Evolutionary conservation across 345 rosid genomes (phyloP).

Genomic region (Acer saccharum): DNA sequence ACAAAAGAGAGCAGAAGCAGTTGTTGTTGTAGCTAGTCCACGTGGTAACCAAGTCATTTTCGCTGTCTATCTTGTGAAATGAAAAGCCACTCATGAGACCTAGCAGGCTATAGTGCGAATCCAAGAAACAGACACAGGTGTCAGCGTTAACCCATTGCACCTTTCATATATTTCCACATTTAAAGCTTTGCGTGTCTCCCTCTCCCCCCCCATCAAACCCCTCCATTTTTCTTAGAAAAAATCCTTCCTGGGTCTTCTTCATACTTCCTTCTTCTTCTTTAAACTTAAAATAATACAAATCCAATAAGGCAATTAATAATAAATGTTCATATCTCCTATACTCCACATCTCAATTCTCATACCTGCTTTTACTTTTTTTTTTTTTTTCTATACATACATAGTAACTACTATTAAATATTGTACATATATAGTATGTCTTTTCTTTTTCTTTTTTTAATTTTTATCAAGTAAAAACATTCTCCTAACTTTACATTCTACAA

Average conservation of each 20-base stretch:
- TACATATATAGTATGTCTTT: too few species aligned
- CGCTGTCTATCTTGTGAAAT: constrained; percentile 18
- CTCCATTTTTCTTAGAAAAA: neutral
- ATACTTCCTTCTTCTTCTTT: neutral
- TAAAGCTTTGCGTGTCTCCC: constrained; percentile 38
- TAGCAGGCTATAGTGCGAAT: constrained; percentile 14
- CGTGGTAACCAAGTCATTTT: constrained; percentile 22
- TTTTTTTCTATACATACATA: too few species aligned
- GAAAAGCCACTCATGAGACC: constrained; percentile 16
- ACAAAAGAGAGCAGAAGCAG: neutral
- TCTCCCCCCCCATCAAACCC: neutral
- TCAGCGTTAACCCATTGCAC: constrained; percentile 21
- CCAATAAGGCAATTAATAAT: neutral
- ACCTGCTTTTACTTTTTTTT: neutral
- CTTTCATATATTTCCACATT: constrained; percentile 29
- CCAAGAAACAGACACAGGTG: constrained; percentile 33
- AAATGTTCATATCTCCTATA: neutral
- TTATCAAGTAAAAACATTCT: neutral
- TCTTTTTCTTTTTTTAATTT: too few species aligned
- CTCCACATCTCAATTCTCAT: neutral
- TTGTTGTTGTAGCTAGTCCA: neutral
- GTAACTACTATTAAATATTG: neutral
- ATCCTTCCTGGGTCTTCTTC: neutral
- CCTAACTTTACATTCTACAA: neutral
- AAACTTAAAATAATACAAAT: neutral